A percentile compares a stretch with the other conserved stretches of the same genome.
Evolutionary conservation across 345 rosid species (phyloP).

Genomic region (Adansonia digitata): DNA sequence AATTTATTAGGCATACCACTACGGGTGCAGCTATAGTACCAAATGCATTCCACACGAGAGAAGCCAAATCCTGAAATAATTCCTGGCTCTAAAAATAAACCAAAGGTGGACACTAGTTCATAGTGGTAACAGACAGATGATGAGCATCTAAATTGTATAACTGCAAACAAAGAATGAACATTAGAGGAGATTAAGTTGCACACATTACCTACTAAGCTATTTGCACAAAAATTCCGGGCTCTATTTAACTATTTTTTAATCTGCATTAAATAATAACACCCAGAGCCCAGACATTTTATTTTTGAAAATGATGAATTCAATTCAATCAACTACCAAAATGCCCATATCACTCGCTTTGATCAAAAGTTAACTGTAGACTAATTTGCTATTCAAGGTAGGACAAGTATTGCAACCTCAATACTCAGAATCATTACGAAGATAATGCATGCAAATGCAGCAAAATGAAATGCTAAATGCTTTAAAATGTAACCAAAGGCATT

Average conservation of each 20-base stretch:
- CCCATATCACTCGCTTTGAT: neutral
- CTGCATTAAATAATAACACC: neutral
- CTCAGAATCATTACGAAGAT: neutral
- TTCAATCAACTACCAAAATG: neutral
- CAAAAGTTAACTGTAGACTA: neutral
- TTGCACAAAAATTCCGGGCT: neutral
- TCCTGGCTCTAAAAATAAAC: slow-evolving; percentile 64
- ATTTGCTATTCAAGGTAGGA: neutral
- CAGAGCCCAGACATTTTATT: neutral
- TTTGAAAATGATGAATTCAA: neutral
- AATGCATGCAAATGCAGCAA: neutral
- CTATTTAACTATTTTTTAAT: neutral
- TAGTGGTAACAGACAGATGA: slow-evolving; percentile 21
- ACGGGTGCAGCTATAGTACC: slow-evolving; percentile 76
- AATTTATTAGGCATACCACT: slow-evolving; percentile 38
- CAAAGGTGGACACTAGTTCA: slow-evolving; percentile 31
- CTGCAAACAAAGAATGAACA: slow-evolving; percentile 12
- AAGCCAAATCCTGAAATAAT: slow-evolving; percentile 94
- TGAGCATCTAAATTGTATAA: slow-evolving; percentile 22
- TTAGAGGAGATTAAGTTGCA: neutral
- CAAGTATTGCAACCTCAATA: neutral
- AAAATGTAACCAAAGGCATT: neutral
- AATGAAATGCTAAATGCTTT: neutral
- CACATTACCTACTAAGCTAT: neutral
- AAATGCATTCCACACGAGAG: slow-evolving; percentile 80